Conservation (phyloP, 2,329 filamentous ascomycete genomes). For the Pseudogymnoascus sp. region DNA sequence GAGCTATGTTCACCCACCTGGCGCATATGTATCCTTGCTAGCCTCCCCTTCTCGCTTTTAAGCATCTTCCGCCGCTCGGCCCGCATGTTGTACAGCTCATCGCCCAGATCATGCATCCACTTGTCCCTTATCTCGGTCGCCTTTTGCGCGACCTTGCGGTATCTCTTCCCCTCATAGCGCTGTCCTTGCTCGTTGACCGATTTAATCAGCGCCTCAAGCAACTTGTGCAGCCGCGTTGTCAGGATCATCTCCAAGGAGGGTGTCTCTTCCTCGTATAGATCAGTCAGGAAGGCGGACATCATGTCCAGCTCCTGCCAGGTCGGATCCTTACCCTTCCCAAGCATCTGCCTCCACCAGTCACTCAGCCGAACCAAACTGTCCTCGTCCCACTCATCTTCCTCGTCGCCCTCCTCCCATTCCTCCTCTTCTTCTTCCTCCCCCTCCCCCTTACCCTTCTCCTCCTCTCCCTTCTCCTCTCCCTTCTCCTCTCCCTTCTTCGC, state of each 20-base stretch:
- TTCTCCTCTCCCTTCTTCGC: neutral
- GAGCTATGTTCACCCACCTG: neutral
- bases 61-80: constrained; percentile 15
- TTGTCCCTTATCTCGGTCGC: constrained; percentile 13
- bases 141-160: constrained; percentile 8
- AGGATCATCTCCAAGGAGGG: constrained; percentile 10
- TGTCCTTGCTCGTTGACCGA: neutral
- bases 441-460: neutral
- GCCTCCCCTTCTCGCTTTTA: constrained; percentile 10
- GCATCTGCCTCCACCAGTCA: constrained; percentile 7
- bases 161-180: neutral
- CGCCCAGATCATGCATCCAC: constrained; percentile 18
- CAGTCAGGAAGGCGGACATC: neutral
- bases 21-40: neutral
- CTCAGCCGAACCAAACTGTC: neutral
- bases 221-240: constrained; percentile 15
- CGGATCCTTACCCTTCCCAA: neutral
- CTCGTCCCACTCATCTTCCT: constrained; percentile 6
- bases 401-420: neutral
- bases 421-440: neutral
- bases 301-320: neutral
- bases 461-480: neutral
- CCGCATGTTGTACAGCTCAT: constrained; percentile 17
- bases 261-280: neutral
- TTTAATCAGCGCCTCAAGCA: constrained; percentile 16